Percentiles rank a stretch among this genome's conserved stretches.
These are phyloP conservation scores for Pachyrhizus erosus DNA, from an alignment of 306 rosid genomes.

Conservation along the genomic window DNA sequence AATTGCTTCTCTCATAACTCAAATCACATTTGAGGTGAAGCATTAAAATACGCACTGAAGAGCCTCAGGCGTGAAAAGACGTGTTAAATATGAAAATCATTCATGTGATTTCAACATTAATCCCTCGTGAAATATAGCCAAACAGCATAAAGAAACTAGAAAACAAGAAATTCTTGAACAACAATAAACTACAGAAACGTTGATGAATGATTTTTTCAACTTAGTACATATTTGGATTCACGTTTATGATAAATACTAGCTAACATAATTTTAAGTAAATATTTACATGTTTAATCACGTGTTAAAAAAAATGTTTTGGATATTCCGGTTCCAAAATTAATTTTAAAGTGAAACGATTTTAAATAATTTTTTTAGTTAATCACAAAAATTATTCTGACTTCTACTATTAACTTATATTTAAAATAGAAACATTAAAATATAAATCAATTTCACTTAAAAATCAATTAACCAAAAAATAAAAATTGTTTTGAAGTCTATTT, in stretches of 20 bases:
- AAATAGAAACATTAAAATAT: background rate
- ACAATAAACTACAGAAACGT: background rate
- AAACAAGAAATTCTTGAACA: background rate
- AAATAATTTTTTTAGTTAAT: background rate
- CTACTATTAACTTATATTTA: background rate
- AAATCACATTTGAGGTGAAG: background rate
- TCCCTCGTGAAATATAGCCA: background rate
- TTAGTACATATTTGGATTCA: background rate
- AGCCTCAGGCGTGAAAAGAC: background rate
- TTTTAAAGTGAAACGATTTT: background rate
- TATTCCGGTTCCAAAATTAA: background rate
- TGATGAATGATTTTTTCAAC: background rate
- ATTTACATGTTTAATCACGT: background rate
- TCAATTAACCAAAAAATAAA: background rate
- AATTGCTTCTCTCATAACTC: background rate
- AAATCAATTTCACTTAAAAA: background rate
- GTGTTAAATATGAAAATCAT: background rate
- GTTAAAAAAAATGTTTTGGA: background rate
- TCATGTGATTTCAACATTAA: background rate
- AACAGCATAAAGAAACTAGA: background rate
- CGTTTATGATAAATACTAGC: background rate
- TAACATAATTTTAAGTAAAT: background rate
- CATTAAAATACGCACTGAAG: background rate
- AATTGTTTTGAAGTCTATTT: background rate
- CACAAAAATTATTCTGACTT: background rate